Evolutionary conservation across 2,329 filamentous ascomycete genomes (phyloP).

Genomic region (Claviceps digitariae): DNA sequence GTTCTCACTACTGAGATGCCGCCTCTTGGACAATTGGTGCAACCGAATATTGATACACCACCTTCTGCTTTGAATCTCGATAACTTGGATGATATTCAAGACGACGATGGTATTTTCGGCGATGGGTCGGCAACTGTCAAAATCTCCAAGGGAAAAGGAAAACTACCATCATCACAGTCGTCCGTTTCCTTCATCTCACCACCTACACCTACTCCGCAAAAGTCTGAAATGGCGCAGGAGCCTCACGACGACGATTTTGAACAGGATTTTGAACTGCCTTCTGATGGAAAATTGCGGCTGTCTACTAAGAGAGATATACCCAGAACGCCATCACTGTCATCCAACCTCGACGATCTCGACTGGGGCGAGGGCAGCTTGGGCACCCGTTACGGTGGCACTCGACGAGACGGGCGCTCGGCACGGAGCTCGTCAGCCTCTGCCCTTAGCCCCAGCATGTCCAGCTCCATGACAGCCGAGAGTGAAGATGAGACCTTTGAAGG

Average conservation of each 20-base stretch:
- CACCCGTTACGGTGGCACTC: slow-evolving; percentile 77
- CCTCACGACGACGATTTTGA: slow-evolving; percentile 53
- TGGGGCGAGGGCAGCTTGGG: slow-evolving; percentile 91
- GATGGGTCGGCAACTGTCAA: slow-evolving; percentile 56
- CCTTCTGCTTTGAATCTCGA: slow-evolving; percentile 44
- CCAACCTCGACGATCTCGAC: slow-evolving; percentile 64
- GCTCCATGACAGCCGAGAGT: slow-evolving; percentile 81
- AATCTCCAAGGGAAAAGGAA: slow-evolving; percentile 40
- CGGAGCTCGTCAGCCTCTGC: slow-evolving; percentile 80
- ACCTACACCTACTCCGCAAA: slow-evolving; percentile 43
- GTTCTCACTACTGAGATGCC: slow-evolving; percentile 13
- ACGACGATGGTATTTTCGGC: slow-evolving; percentile 49
- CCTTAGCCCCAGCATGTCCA: slow-evolving; percentile 83
- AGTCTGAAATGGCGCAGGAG: slow-evolving; percentile 20
- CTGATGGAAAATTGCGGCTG: slow-evolving; percentile 50
- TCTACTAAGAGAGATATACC: slow-evolving; percentile 48
- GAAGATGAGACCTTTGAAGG: slow-evolving; percentile 88
- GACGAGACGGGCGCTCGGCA: slow-evolving; percentile 63
- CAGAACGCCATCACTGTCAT: slow-evolving; percentile 38
- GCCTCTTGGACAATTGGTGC: slow-evolving; percentile 18
- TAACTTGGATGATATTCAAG: slow-evolving; percentile 49
- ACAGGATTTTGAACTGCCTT: slow-evolving; percentile 57
- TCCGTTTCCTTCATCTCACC: slow-evolving; percentile 40
- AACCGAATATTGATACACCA: slow-evolving; percentile 21
- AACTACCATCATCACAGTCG: slow-evolving; percentile 28